phyloP scores from a whole-genome alignment of 345 rosid species.

The Aegle marmelos region DNA sequence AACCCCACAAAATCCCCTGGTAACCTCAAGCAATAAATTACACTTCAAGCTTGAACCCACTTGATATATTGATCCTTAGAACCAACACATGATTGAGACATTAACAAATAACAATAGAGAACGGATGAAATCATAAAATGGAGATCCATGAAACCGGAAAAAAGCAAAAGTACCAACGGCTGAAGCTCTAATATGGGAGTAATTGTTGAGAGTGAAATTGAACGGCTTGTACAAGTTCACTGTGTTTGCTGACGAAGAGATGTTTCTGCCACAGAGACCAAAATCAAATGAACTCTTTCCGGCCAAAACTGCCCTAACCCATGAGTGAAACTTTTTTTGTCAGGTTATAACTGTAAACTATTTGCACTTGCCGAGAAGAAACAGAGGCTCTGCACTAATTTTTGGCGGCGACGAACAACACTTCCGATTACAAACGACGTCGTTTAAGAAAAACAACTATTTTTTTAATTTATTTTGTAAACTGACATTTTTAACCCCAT shows the following conservation, averaged over 20 bases:
- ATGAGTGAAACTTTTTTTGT: not conserved
- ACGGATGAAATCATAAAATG: not conserved
- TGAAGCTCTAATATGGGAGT: not conserved
- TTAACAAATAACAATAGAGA: not conserved
- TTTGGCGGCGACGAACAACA: not conserved
- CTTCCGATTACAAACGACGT: no score
- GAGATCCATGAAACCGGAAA: not conserved
- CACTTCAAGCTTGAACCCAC: slow-evolving; percentile 15
- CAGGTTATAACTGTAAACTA: not conserved
- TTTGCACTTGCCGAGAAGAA: not conserved
- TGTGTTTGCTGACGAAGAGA: not conserved
- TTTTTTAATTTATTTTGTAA: no score
- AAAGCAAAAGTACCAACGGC: not conserved
- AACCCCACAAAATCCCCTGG: slow-evolving; percentile 37
- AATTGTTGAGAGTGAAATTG: not conserved
- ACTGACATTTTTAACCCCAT: no score
- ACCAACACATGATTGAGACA: not conserved
- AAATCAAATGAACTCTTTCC: not conserved
- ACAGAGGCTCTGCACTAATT: not conserved
- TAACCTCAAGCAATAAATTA: slow-evolving; percentile 4
- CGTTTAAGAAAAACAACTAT: no score
- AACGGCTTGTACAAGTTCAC: not conserved
- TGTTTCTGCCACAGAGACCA: not conserved
- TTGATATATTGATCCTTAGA: slow-evolving; percentile 8
- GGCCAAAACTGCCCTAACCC: not conserved